A percentile compares a stretch with the other conserved stretches of the same genome.
Evolutionary conservation across 176 grass and related monocot genomes (phyloP).

Genomic region (Juncus effusus): DNA sequence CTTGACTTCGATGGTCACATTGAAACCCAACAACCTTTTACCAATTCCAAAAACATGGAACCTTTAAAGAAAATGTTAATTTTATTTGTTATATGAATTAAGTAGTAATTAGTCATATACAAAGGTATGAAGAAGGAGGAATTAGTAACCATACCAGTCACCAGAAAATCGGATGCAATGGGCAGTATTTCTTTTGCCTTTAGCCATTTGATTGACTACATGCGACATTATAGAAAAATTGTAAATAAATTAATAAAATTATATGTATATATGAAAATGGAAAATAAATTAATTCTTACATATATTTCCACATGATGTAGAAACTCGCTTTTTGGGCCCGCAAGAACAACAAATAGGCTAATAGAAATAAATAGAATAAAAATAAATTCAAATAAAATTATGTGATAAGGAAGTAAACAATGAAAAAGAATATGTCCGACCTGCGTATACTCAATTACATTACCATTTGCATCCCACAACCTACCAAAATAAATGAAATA

Average conservation of each 20-base stretch:
- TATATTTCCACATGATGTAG: slow-evolving; percentile 69
- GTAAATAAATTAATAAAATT: not conserved
- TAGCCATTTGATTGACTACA: slow-evolving; percentile 58
- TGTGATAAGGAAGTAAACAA: not conserved
- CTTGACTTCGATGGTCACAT: slow-evolving; percentile 73
- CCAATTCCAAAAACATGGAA: slow-evolving; percentile 80
- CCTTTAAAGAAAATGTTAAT: slow-evolving; percentile 32
- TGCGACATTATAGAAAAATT: slow-evolving; percentile 30
- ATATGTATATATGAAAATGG: slow-evolving; percentile 24
- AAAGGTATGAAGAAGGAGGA: slow-evolving; percentile 5
- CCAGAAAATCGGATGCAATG: slow-evolving; percentile 71
- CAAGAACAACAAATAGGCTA: slow-evolving; percentile 89
- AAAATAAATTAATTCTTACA: slow-evolving; percentile 45
- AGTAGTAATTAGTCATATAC: no score
- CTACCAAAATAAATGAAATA: slow-evolving; percentile 36
- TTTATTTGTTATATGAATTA: not conserved
- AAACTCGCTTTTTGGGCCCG: slow-evolving; percentile 48
- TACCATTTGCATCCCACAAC: slow-evolving; percentile 52
- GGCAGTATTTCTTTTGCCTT: slow-evolving; percentile 86
- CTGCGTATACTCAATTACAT: slow-evolving; percentile 66
- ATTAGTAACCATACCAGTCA: slow-evolving; percentile 67
- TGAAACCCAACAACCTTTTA: slow-evolving; percentile 41
- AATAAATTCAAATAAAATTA: slow-evolving; percentile 1
- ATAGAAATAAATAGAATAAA: not conserved
- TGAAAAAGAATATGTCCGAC: slow-evolving; percentile 23